Conservation (phyloP, 441 rosid genomes). For the Mallotus japonicus region DNA sequence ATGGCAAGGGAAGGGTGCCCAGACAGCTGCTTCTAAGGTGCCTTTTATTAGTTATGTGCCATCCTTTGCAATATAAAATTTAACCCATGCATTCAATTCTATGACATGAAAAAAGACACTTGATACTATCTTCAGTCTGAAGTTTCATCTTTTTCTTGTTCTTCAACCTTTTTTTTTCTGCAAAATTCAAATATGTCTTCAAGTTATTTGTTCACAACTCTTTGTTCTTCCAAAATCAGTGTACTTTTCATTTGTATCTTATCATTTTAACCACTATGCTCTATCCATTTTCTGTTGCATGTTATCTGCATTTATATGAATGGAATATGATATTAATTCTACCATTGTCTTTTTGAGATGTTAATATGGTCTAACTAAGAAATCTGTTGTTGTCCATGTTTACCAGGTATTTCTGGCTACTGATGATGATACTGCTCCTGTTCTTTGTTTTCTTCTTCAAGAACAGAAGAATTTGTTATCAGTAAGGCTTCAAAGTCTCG, state of each 20-base stretch:
- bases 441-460: slow-evolving; percentile 83
- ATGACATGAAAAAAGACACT: background rate
- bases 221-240: background rate
- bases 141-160: background rate
- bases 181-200: background rate
- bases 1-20: slow-evolving; percentile 96
- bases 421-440: slow-evolving; percentile 75
- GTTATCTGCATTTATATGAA: slow-evolving; percentile 5
- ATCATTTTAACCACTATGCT: background rate
- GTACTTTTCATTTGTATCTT: background rate
- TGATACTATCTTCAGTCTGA: background rate
- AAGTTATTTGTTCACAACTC: background rate
- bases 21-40: slow-evolving; percentile 87
- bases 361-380: slow-evolving; percentile 5
- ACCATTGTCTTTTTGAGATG: slow-evolving; percentile 14
- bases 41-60: slow-evolving; percentile 22
- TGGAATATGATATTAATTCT: slow-evolving; percentile 7
- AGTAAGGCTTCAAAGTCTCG: slow-evolving; percentile 80
- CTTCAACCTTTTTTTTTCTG: background rate
- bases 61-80: background rate
- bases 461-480: slow-evolving; percentile 91
- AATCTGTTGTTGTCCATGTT: slow-evolving; percentile 16
- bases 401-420: slow-evolving; percentile 89
- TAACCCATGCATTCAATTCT: background rate
- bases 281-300: background rate